Base-by-base conservation (phyloP, 2,329 filamentous ascomycete genomes). In the Fusarium sp. region DNA sequence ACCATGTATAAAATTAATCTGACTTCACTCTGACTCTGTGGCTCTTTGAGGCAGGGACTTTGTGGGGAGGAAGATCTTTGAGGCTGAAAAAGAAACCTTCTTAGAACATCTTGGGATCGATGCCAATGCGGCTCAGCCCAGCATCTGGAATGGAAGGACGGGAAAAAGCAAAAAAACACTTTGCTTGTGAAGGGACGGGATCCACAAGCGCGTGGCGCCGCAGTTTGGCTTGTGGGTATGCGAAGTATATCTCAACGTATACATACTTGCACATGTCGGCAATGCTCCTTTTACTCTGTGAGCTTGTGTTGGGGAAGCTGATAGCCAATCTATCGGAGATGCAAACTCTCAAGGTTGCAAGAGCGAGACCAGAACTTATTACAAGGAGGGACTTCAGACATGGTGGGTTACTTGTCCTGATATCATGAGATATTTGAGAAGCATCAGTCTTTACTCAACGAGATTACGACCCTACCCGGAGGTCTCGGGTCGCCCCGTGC, bases 171-270 rank as follows among this genome's bases (percentile, higher is more conserved):
- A 50, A 61, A 52, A 56, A 38, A 55, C 31, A 36, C 29, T 52
- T 36, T 52, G 25, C 41, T 41, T 36, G 53, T 59, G 65, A 70
- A 63, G 63, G 65, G 59, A 62, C 61, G 33, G 55, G 71, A 56
- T 75, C 74, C 75, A 76, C 74, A 73, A 61, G 71, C 69, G 59
- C 65, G 66, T 73, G 71, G 75, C 73, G 69, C 72, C 62, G 64
- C 56, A 65, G 39, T 67, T 69, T 60, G 59, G 46, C 29, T 63
- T 70, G 69, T 74, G 68, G 72, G 57, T 65, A 69, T 61, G 54
- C 50, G 47, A 65, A 52, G 59, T 66, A 65, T 71, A 68, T 62
- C 55, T 57, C 50, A 47, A 70, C 60, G 59, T 68, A 59, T 64
- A 64, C 49, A 53, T 63, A 50, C 68, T 68, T 75, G 53, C 65